Evolutionary conservation across 1,284 basidiomycete genomes (phyloP).

Genomic region (Ganoderma sp.): DNA sequence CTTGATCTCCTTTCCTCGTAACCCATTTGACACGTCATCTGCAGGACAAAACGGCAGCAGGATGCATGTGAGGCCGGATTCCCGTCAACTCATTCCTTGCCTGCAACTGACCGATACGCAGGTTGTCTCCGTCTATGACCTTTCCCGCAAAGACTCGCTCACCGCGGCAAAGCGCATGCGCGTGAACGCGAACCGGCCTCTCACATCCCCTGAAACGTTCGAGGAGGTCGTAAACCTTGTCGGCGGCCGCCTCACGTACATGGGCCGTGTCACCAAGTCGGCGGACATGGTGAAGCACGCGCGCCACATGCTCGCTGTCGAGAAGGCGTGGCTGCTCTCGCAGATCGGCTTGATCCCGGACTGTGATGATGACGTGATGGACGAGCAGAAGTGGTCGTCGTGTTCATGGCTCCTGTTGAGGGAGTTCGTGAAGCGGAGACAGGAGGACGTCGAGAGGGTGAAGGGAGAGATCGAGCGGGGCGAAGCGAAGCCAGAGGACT

Average conservation of each 20-base stretch:
- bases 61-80: conserved; percentile 62
- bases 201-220: conserved; percentile 44
- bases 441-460: conserved; percentile 54
- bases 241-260: conserved; percentile 80
- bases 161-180: conserved; percentile 66
- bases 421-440: conserved; percentile 68
- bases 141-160: conserved; percentile 65
- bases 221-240: conserved; percentile 63
- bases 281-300: conserved; percentile 70
- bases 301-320: conserved; percentile 64
- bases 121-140: conserved; percentile 78
- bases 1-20: conserved; percentile 9
- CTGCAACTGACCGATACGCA: conserved; percentile 36
- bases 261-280: conserved; percentile 66
- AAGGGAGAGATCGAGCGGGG: conserved; percentile 49
- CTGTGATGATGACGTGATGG: conserved; percentile 88
- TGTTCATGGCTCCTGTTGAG: conserved; percentile 78
- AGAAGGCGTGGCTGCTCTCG: conserved; percentile 80
- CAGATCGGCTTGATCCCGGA: conserved; percentile 76
- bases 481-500: conserved; percentile 42
- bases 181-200: conserved; percentile 37
- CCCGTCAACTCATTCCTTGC: neutral
- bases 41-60: conserved; percentile 73
- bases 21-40: neutral
- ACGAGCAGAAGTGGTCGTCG: conserved; percentile 85